Evolutionary conservation across 2,329 filamentous ascomycete species (phyloP), one percentile per base, ranked within the genome.

Genomic region (Apiospora arundinis): DNA sequence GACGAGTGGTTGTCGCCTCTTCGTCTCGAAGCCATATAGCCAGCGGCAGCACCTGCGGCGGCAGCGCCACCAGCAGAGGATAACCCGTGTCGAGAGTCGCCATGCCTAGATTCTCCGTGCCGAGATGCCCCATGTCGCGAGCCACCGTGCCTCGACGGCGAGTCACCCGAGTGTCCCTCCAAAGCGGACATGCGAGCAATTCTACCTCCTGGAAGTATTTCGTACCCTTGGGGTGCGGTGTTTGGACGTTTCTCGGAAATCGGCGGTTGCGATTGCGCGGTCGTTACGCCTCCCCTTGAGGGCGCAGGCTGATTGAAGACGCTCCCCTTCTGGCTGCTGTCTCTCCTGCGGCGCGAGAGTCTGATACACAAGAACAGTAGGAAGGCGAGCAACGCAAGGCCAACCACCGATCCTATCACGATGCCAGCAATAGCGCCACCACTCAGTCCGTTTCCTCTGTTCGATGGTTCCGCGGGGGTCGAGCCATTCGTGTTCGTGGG

Each of bases 171-270:
- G 70, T 92, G 90, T 6, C 91, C 92, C 82, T 98, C 95, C 69
- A 99, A 83, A 45, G 96, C 96, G 49, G 95, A 95, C 96, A 99
- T 98, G 70, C 96, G 92, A 49, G 96, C 94, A 72, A 99, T 96
- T 73, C 96, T 92, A 42, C 94, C 95, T 60, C 95, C 95, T 7
- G 95, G 93, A 14, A 97, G 87, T 21, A 95, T 89, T 76, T 94
- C 92, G 74, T 93, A 93, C 52, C 90, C 91, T 74, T 85, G 83
- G 2, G 85, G 82, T 1, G 82, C 78, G 68, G 68, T 65, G 52
- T 70, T 52, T 2, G 63, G 49, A 18, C 72, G 40, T 67, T 49
- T 49, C 48, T 46, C 32, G 37, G 68, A 56, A 21, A 63, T 23
- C n/a, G 65, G 73, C 14, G 65, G 73, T 75, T 60, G 73, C 70